Percentiles rank a stretch among this genome's conserved stretches.
Evolutionary conservation across 1,284 basidiomycete genomes (phyloP).

Genomic region (Kalmanozyma brasiliensis): DNA sequence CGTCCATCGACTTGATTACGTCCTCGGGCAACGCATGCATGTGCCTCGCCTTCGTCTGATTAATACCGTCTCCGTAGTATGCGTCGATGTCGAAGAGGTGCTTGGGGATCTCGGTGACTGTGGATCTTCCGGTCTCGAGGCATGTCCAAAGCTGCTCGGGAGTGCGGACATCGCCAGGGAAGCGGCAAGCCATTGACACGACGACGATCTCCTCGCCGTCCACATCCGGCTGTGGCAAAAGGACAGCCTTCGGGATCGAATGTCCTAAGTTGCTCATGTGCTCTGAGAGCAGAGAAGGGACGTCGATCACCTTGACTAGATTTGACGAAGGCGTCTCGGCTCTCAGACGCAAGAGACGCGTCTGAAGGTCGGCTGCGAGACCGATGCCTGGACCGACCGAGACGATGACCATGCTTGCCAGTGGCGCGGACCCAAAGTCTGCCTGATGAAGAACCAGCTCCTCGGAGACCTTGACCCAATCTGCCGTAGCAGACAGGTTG

Average conservation of each 20-base stretch:
- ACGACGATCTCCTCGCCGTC: slow-evolving; percentile 45
- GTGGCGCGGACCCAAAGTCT: not conserved
- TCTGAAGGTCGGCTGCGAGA: slow-evolving; percentile 24
- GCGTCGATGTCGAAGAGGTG: slow-evolving; percentile 48
- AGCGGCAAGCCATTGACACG: slow-evolving; percentile 51
- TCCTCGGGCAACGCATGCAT: slow-evolving; percentile 43
- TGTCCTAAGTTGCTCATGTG: not conserved
- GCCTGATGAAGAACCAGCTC: slow-evolving; percentile 9
- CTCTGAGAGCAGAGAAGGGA: slow-evolving; percentile 8
- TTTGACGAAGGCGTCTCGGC: not conserved
- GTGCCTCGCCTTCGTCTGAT: slow-evolving; percentile 45
- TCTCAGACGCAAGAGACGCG: slow-evolving; percentile 3
- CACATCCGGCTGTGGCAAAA: slow-evolving; percentile 9
- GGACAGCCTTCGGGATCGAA: not conserved
- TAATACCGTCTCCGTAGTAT: slow-evolving; percentile 33
- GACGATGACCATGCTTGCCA: slow-evolving; percentile 3
- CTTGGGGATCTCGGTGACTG: slow-evolving; percentile 41
- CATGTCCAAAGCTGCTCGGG: slow-evolving; percentile 46
- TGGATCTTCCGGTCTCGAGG: slow-evolving; percentile 39
- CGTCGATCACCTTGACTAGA: slow-evolving; percentile 12
- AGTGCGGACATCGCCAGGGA: slow-evolving; percentile 46
- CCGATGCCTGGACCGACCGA: slow-evolving; percentile 29
- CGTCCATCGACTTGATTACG: slow-evolving; percentile 44
- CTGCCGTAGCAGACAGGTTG: slow-evolving; percentile 30
- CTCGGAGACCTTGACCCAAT: slow-evolving; percentile 37